Evolutionary conservation across 1,284 basidiomycete species (phyloP).

Genomic region (Irpex sp.): DNA sequence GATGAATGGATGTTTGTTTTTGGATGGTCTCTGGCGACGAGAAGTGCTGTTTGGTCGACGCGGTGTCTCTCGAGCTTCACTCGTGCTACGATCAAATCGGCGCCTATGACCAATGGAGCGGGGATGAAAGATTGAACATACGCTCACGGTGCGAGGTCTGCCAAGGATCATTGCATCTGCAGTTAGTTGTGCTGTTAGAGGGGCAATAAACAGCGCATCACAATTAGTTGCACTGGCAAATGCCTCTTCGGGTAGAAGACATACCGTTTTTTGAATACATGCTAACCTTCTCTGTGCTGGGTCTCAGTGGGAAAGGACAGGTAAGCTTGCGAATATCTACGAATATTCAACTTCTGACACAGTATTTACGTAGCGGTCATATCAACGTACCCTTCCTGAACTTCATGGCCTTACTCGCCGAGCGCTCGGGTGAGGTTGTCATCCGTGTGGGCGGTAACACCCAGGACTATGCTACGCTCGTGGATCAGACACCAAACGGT

Average conservation of each 20-base stretch:
- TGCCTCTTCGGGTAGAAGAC: too few species aligned
- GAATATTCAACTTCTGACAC: neutral
- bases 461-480: slow-evolving; percentile 52
- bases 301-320: slow-evolving; percentile 23
- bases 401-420: slow-evolving; percentile 62
- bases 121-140: too few species aligned
- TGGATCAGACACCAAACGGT: slow-evolving; percentile 20
- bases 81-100: too few species aligned
- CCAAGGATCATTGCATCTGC: too few species aligned
- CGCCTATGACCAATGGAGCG: neutral
- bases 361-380: neutral
- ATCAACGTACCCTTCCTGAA: slow-evolving; percentile 70
- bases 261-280: neutral
- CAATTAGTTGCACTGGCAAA: too few species aligned
- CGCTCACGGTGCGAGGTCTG: too few species aligned
- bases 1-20: neutral
- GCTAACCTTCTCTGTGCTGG: neutral
- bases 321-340: slow-evolving; percentile 6
- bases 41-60: neutral
- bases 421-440: slow-evolving; percentile 53
- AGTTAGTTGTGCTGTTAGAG: too few species aligned
- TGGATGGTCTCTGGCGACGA: neutral
- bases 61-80: too few species aligned
- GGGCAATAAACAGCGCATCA: too few species aligned
- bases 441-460: slow-evolving; percentile 78